A percentile compares a stretch with the other conserved stretches of the same genome.
phyloP scores from a whole-genome alignment of 2,329 filamentous ascomycete genomes.

The Stemphylium vesicarium region DNA sequence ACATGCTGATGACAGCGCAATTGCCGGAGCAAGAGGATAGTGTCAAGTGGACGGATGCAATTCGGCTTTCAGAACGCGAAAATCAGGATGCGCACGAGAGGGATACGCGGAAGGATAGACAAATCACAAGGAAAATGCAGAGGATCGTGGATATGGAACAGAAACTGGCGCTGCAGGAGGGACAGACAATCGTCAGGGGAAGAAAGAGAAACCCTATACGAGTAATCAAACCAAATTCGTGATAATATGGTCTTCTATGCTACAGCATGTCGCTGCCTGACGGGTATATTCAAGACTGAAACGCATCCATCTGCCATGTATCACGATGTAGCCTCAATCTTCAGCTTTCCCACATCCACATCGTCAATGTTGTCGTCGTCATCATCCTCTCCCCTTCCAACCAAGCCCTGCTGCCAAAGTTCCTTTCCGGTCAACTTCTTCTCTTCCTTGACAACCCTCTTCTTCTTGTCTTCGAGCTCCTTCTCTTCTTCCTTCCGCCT shows the following conservation, averaged over 20 bases:
- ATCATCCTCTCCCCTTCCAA: conserved; percentile 70
- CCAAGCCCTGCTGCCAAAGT: conserved; percentile 57
- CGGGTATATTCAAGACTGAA: conserved; percentile 22
- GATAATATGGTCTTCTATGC: not conserved
- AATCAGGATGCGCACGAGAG: conserved; percentile 26
- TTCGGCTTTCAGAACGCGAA: conserved; percentile 24
- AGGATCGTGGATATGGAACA: conserved; percentile 57
- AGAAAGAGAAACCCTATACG: conserved; percentile 32
- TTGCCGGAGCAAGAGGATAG: conserved; percentile 19
- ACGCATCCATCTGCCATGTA: not conserved
- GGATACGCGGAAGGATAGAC: conserved; percentile 35
- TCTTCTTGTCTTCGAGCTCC: conserved; percentile 67
- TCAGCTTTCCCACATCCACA: conserved; percentile 51
- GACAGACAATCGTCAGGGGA: conserved; percentile 36
- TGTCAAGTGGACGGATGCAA: conserved; percentile 41
- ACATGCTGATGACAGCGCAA: conserved; percentile 44
- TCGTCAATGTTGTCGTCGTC: conserved; percentile 66
- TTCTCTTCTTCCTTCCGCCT: conserved; percentile 68
- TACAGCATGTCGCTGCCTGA: not conserved
- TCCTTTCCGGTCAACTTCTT: conserved; percentile 73
- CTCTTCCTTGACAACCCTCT: conserved; percentile 68
- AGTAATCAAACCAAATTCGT: conserved; percentile 21
- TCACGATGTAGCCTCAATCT: conserved; percentile 54
- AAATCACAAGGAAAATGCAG: conserved; percentile 52
- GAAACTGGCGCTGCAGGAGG: conserved; percentile 51